Evolutionary conservation across 2,329 filamentous ascomycete species (phyloP), one percentile per base, ranked within the genome.

Genomic region (Fusarium chuoi): DNA sequence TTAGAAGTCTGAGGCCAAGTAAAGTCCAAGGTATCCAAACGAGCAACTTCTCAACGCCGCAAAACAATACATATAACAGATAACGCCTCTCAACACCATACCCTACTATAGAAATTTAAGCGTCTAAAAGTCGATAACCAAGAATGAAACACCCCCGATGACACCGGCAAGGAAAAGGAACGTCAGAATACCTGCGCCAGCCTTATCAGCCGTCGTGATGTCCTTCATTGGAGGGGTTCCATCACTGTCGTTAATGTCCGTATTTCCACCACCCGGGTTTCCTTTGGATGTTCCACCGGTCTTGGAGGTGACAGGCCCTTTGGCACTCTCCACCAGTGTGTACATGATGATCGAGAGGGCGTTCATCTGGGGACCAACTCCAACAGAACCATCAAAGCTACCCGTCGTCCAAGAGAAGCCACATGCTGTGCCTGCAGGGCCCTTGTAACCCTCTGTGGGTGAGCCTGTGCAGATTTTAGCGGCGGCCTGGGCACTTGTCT

Each of bases 311-410:
- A 87, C 83, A 0, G 89, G 87, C 3, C 81, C 81, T 20, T 81
- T 78, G 5, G 75, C 77, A n/a, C 81, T 79, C 46, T 83, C 80
- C 45, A 90, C 81, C 17, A 93, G 83, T 48, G 87, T 88, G 64
- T 90, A 90, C 80, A 90, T 89, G 73, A 94, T 83, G 18, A 91
- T 87, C 33, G 89, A 87, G 33, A 93, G 83, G 0, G 90, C 91
- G 75, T 88, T 91, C 87, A 94, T 92, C 84, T 93, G 90, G 80
- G 92, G 86, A 46, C 92, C 92, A 14, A 94, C 90, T 61, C 92
- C 92, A 18, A 84, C 84, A 26, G 83, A 79, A 10, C 88, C 89
- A 78, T 94, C 92, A 75, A 89, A 93, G 5, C 75, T 79, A 9
- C 81, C 82, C 26, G 81, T 82, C 28, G 87, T 87, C 92, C 92